Conservation (phyloP, 768 basidiomycete species). For the Leccinum variicolor region DNA sequence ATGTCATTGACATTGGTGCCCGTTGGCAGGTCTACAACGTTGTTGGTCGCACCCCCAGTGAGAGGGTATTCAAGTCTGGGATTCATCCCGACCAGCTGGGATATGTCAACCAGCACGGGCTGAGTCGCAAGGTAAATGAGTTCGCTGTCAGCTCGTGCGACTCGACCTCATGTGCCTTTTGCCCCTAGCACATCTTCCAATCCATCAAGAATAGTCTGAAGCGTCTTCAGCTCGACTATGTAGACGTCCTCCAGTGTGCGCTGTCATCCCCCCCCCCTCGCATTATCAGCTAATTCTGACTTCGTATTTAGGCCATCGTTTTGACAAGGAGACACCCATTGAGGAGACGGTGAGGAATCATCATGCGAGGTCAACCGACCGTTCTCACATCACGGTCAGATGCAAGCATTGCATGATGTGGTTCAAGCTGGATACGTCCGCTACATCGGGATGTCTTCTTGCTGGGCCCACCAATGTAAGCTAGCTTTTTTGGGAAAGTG, state of each 20-base stretch:
- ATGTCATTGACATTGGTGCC: neutral
- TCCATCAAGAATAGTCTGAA: slow-evolving; percentile 41
- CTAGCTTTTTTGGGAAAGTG: neutral
- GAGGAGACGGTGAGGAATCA: slow-evolving; percentile 35
- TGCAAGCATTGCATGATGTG: slow-evolving; percentile 52
- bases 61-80: slow-evolving; percentile 15
- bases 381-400: slow-evolving; percentile 19
- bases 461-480: slow-evolving; percentile 40
- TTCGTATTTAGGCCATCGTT: slow-evolving; percentile 38
- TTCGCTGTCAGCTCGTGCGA: slow-evolving; percentile 31
- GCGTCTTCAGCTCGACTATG: slow-evolving; percentile 49
- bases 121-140: slow-evolving; percentile 38
- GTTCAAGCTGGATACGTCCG: slow-evolving; percentile 47
- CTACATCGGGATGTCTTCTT: slow-evolving; percentile 44
- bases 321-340: slow-evolving; percentile 48
- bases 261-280: neutral
- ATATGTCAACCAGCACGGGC: slow-evolving; percentile 46
- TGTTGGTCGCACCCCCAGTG: slow-evolving; percentile 14
- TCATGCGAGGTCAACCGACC: neutral
- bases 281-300: neutral
- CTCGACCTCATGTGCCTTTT: neutral
- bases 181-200: slow-evolving; percentile 52
- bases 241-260: slow-evolving; percentile 55
- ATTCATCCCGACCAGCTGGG: slow-evolving; percentile 36
- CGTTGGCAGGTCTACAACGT: slow-evolving; percentile 43